Conservation (phyloP, 2,329 filamentous ascomycete genomes). For the Ophiocordyceps unilateralis region DNA sequence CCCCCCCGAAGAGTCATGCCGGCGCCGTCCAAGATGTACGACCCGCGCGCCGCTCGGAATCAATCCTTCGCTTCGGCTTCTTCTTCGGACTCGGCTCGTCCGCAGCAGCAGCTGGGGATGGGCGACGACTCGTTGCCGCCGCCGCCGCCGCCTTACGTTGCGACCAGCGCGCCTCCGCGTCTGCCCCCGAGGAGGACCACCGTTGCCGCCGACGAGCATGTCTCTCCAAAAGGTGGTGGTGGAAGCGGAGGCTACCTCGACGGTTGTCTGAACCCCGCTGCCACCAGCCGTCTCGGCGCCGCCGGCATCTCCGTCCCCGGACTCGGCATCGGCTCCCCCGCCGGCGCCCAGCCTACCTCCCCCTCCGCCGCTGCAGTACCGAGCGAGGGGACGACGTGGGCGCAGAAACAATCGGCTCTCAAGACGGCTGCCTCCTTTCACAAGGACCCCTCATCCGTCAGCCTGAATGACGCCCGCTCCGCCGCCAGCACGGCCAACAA, state of each 20-base stretch:
- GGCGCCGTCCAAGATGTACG: background rate
- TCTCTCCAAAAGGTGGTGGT: background rate
- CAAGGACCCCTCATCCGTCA: slow-evolving; percentile 44
- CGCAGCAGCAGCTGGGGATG: background rate
- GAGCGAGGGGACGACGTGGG: slow-evolving; percentile 40
- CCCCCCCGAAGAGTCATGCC: background rate
- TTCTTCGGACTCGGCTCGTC: no score
- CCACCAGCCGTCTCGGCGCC: slow-evolving; percentile 48
- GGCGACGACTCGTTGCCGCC: background rate
- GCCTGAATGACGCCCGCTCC: slow-evolving; percentile 36
- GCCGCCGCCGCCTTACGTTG: background rate
- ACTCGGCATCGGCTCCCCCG: slow-evolving; percentile 48
- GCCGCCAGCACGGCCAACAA: slow-evolving; percentile 47
- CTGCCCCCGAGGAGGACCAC: slow-evolving; percentile 4
- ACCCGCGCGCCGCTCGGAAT: slow-evolving; percentile 7
- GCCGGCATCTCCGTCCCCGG: slow-evolving; percentile 66
- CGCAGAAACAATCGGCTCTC: slow-evolving; percentile 46
- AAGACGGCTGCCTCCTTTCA: slow-evolving; percentile 41
- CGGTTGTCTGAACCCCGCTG: slow-evolving; percentile 31
- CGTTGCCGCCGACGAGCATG: background rate
- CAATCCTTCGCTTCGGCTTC: background rate
- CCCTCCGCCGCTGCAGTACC: slow-evolving; percentile 8
- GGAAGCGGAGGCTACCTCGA: background rate
- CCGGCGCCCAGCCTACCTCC: no score
- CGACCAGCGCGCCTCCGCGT: slow-evolving; percentile 40